These are phyloP conservation scores for Alloascoidea hylecoeti DNA, from an alignment of 805 yeast genomes.

Conservation along the genomic window DNA sequence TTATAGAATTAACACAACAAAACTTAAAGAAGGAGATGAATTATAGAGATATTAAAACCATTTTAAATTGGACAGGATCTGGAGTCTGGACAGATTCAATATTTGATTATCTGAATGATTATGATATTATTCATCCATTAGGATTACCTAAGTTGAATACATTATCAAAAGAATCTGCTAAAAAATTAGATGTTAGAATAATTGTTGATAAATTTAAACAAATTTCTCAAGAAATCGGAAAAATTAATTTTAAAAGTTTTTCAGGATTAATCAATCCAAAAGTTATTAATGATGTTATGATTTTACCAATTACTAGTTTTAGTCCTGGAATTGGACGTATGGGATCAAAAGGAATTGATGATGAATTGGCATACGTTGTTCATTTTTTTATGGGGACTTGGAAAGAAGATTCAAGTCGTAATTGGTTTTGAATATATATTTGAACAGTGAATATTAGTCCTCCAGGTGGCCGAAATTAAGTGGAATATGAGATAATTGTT, in stretches of 20 bases:
- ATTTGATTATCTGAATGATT: conserved; percentile 48
- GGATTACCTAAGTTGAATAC: too few relatives aligned
- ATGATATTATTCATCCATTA: too few relatives aligned
- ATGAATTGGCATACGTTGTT: conserved; percentile 35
- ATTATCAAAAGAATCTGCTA: too few relatives aligned
- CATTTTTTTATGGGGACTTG: conserved; percentile 22
- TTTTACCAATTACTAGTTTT: conserved; percentile 35
- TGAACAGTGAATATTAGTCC: too few relatives aligned
- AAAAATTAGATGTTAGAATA: conserved; percentile 6
- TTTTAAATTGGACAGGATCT: conserved; percentile 95
- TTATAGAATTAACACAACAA: conserved; percentile 60
- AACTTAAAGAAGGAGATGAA: conserved; percentile 40
- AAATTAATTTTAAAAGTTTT: conserved; percentile 54
- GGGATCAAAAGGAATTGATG: conserved; percentile 28
- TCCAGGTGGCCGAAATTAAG: too few relatives aligned
- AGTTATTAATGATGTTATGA: conserved; percentile 43
- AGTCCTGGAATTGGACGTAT: conserved; percentile 38
- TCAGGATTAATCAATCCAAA: conserved; percentile 53
- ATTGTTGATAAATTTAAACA: conserved; percentile 14
- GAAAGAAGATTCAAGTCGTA: too few relatives aligned
- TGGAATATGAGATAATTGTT: too few relatives aligned
- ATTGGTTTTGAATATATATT: too few relatives aligned
- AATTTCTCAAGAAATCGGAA: conserved; percentile 11
- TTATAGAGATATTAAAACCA: conserved; percentile 56
- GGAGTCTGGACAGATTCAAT: conserved; percentile 86